Conservation (phyloP, 768 basidiomycete genomes). For the Lactarius deliciosus region DNA sequence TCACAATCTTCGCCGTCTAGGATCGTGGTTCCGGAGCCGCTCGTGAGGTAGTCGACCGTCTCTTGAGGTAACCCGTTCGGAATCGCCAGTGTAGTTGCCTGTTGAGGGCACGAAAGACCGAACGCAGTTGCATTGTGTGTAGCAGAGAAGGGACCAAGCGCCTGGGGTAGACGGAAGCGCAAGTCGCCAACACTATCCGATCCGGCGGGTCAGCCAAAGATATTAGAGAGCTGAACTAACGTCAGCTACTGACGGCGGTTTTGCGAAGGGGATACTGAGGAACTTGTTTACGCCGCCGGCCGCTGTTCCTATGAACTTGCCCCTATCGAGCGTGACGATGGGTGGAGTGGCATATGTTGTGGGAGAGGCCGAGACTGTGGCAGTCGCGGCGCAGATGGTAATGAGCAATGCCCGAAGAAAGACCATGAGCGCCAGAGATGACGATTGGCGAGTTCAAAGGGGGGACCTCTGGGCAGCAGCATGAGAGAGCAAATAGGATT, state of each 20-base stretch:
- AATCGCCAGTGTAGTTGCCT: slow-evolving; percentile 10
- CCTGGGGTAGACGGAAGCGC: slow-evolving; percentile 40
- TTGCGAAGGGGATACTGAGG: slow-evolving; percentile 44
- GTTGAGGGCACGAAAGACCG: slow-evolving; percentile 33
- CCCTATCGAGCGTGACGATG: slow-evolving; percentile 34
- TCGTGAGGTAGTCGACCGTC: slow-evolving; percentile 4
- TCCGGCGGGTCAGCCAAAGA: not conserved
- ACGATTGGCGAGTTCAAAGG: not conserved
- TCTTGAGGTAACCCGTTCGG: slow-evolving; percentile 4
- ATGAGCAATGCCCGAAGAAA: not conserved
- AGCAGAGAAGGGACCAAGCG: slow-evolving; percentile 22
- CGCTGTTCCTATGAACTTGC: slow-evolving; percentile 34
- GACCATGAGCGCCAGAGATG: not conserved
- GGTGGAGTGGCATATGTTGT: not conserved
- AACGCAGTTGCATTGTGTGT: slow-evolving; percentile 26
- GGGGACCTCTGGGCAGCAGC: not conserved
- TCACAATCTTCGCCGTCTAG: slow-evolving; percentile 30
- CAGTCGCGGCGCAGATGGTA: not conserved
- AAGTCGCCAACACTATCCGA: slow-evolving; percentile 36
- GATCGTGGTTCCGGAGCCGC: not conserved
- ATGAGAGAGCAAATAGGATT: not conserved
- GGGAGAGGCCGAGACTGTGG: not conserved
- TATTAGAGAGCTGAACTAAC: not conserved
- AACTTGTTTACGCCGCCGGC: slow-evolving; percentile 35
- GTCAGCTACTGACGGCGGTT: slow-evolving; percentile 37